These are phyloP conservation scores for Magnaporthiopsis poae DNA, from an alignment of 2,329 filamentous ascomycete species.

Conservation along the genomic window DNA sequence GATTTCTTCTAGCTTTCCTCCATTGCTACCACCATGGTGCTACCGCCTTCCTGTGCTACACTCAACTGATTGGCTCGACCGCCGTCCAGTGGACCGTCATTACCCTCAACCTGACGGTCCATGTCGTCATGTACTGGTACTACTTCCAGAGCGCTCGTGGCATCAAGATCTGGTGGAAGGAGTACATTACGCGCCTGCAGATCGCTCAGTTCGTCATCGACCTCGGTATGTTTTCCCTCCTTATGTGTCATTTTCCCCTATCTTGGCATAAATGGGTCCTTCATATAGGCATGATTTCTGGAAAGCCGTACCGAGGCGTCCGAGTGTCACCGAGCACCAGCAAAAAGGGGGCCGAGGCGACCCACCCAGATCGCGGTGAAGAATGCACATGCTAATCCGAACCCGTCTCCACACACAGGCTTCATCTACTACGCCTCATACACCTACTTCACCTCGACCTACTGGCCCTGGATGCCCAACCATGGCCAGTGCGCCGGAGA, in stretches of 20 bases:
- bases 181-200: constrained; percentile 96
- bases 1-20: constrained; percentile 62
- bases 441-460: constrained; percentile 90
- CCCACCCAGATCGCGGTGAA: background rate
- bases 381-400: constrained; percentile 6
- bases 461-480: constrained; percentile 79
- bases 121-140: constrained; percentile 99
- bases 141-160: constrained; percentile 98
- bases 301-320: background rate
- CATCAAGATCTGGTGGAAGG: constrained; percentile 97
- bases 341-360: background rate
- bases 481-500: constrained; percentile 81
- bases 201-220: constrained; percentile 97
- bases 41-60: constrained; percentile 94
- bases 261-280: background rate
- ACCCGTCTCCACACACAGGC: constrained; percentile 37
- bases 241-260: background rate
- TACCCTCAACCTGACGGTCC: constrained; percentile 80
- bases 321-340: background rate
- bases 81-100: constrained; percentile 93
- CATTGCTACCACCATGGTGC: constrained; percentile 98
- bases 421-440: constrained; percentile 99
- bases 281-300: background rate
- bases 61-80: constrained; percentile 84
- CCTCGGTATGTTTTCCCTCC: constrained; percentile 56